Conservation (phyloP, 306 rosid species). For the Sphenostylis stenocarpa region DNA sequence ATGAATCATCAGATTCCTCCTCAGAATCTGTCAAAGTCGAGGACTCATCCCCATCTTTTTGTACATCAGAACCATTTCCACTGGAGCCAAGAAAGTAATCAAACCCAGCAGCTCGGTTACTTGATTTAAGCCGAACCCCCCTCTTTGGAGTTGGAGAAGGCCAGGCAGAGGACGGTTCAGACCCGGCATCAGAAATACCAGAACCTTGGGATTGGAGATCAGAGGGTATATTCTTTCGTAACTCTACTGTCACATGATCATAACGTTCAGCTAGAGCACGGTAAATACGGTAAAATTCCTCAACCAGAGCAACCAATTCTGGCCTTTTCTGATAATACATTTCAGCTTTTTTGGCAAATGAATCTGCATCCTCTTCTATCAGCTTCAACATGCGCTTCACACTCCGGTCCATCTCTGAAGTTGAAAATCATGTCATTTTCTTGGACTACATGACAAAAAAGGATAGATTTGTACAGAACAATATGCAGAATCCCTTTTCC, state of each 20-base stretch:
- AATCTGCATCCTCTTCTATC: conserved; percentile 93
- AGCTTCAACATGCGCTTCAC: conserved; percentile 91
- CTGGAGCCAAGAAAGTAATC: conserved; percentile 88
- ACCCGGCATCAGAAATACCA: conserved; percentile 63
- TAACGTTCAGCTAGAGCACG: conserved; percentile 93
- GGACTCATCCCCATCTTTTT: conserved; percentile 82
- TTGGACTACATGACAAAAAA: conserved; percentile 31
- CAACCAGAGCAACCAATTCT: conserved; percentile 81
- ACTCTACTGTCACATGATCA: conserved; percentile 82
- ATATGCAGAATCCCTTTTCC: conserved; percentile 1
- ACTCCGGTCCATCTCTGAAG: conserved; percentile 82
- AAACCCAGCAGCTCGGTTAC: conserved; percentile 90
- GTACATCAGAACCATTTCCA: conserved; percentile 64
- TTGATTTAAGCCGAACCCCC: conserved; percentile 51
- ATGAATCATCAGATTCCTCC: conserved; percentile 86
- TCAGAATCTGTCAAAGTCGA: conserved; percentile 82
- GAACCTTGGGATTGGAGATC: conserved; percentile 91
- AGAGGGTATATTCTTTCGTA: conserved; percentile 66
- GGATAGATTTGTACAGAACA: conserved; percentile 22
- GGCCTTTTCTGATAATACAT: conserved; percentile 98
- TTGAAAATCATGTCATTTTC: conserved; percentile 48
- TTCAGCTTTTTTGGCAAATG: conserved; percentile 92
- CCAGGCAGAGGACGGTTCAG: conserved; percentile 56
- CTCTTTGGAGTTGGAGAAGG: conserved; percentile 47
- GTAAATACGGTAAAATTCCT: conserved; percentile 83